Conservation (phyloP, 2,329 filamentous ascomycete genomes). For the Graphiopsis chlorocephala region DNA sequence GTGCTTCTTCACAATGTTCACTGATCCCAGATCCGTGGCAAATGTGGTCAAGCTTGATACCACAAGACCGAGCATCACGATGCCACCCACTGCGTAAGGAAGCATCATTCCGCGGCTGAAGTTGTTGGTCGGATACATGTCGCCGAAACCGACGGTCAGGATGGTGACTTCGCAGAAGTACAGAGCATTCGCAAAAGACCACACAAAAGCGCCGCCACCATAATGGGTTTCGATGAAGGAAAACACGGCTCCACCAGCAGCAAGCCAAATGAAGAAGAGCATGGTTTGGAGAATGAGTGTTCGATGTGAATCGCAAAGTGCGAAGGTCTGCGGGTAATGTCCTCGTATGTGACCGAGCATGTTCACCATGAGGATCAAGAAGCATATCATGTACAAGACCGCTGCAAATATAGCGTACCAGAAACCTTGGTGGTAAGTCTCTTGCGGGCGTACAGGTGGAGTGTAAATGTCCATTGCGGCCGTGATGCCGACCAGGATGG, state of each 20-base stretch:
- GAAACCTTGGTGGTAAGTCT: slow-evolving; percentile 74
- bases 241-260: slow-evolving; percentile 74
- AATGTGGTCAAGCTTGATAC: slow-evolving; percentile 75
- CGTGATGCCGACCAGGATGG: slow-evolving; percentile 64
- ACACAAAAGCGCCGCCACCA: slow-evolving; percentile 43
- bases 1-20: slow-evolving; percentile 62
- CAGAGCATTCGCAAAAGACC: slow-evolving; percentile 70
- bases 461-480: slow-evolving; percentile 63
- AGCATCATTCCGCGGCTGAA: slow-evolving; percentile 71
- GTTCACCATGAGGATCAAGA: slow-evolving; percentile 73
- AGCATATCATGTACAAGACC: slow-evolving; percentile 73
- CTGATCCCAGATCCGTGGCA: slow-evolving; percentile 56
- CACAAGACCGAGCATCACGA: slow-evolving; percentile 80
- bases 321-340: slow-evolving; percentile 76
- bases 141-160: slow-evolving; percentile 61
- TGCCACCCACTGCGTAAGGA: slow-evolving; percentile 78
- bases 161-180: slow-evolving; percentile 69
- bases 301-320: slow-evolving; percentile 73
- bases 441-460: slow-evolving; percentile 44
- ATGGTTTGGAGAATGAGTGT: slow-evolving; percentile 91
- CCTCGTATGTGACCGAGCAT: slow-evolving; percentile 73
- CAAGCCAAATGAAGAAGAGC: slow-evolving; percentile 76
- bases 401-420: slow-evolving; percentile 83
- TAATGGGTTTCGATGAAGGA: slow-evolving; percentile 58
- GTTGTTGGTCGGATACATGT: slow-evolving; percentile 55